These are phyloP conservation scores for Papiliotrema terrestris DNA, from an alignment of 1,284 basidiomycete genomes.

Conservation along the genomic window DNA sequence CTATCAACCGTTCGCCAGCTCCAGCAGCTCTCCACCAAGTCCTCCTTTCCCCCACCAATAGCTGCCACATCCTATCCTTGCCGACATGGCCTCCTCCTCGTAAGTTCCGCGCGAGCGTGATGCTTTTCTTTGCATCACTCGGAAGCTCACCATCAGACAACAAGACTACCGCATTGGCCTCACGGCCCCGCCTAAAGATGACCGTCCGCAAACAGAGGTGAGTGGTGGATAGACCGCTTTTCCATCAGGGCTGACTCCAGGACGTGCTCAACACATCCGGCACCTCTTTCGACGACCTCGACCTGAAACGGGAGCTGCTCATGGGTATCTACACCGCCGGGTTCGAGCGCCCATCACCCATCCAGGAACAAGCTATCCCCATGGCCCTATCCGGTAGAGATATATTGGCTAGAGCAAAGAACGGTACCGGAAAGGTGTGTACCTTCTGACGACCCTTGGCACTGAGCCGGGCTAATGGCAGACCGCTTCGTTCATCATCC, in stretches of 20 bases:
- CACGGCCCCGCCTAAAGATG: constrained; percentile 82
- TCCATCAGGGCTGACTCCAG: constrained; percentile 35
- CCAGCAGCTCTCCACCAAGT: background rate
- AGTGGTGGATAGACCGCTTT: too few species aligned
- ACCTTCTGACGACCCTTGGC: constrained; percentile 2
- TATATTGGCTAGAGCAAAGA: constrained; percentile 68
- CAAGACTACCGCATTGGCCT: constrained; percentile 53
- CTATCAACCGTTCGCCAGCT: background rate
- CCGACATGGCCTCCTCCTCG: constrained; percentile 47
- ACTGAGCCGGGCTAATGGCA: constrained; percentile 49
- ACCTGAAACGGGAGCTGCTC: constrained; percentile 70
- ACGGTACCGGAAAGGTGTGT: constrained; percentile 48
- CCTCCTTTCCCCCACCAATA: too few species aligned
- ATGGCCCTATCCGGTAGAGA: constrained; percentile 83
- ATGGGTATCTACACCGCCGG: constrained; percentile 97
- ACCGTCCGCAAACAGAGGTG: constrained; percentile 82
- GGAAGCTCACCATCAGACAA: background rate
- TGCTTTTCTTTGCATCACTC: too few species aligned
- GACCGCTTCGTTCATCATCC: constrained; percentile 98
- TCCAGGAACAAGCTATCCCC: constrained; percentile 96
- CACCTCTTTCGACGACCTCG: constrained; percentile 85
- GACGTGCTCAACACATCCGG: constrained; percentile 91
- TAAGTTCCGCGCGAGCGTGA: constrained; percentile 8
- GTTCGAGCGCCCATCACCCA: constrained; percentile 94
- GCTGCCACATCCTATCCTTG: background rate